Evolutionary conservation across 306 rosid genomes (phyloP), one percentile per base, ranked within the genome.

Genomic region (Malus sylvestris): DNA sequence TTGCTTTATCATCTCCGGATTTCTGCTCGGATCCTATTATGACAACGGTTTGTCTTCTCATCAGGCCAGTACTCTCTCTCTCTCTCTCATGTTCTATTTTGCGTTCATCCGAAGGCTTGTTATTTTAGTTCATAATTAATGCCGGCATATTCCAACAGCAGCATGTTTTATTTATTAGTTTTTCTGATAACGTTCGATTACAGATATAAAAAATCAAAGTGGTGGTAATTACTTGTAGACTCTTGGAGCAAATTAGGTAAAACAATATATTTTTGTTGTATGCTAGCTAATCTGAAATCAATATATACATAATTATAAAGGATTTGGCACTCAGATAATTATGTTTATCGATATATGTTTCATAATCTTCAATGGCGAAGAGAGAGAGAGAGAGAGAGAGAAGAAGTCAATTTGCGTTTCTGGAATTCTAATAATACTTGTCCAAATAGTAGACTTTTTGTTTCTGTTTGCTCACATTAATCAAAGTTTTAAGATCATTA

Each of bases 1-100:
- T 55, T 78, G 76, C 81, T 18, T 86, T 30, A 29, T 83, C 75
- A 52, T 85, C 45, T 80, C 82, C 38, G 80, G 74, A n/a, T 80
- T 86, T 67, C 77, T 79, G 19, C n/a, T 71, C 30, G 61, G 73
- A 72, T 79, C 86, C 11, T 46, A 42, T 72, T 61, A 82, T 76
- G 61, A 74, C 33, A 4, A 9, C 44, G 20, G 3, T 49, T 49
- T 49, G 20, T 72, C 55, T 5, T 85, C 86, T 68, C 33, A 44
- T 59, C 67, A 73, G 78, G 78, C 15, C 20, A 74, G 78, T 62
- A 7, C 32, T 11, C 66, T 27, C 22, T n/a, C n/a, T 52, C 20
- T 49, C 55, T 49, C 55, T 49, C 55, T 16, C 55, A 15, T 49
- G 55, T 49, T 49, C 55, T 49, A 49, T 49, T 49, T 49, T 49